These are phyloP conservation scores for Trifolium repens DNA, from an alignment of 306 rosid genomes.

Conservation along the genomic window DNA sequence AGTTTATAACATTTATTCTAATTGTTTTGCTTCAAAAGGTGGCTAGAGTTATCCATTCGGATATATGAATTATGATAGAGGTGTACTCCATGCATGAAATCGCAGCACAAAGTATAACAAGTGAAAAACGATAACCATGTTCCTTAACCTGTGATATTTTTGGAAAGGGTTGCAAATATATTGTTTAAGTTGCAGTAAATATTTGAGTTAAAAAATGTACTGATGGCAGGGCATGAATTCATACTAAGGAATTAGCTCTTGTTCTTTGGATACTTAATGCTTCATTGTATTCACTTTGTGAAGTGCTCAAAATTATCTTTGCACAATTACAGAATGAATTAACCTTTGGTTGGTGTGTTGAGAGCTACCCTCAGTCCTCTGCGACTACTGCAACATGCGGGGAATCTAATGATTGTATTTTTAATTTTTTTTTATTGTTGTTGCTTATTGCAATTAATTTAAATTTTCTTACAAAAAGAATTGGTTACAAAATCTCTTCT, in stretches of 20 bases:
- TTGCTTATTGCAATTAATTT: conserved; percentile 30
- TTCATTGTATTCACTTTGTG: conserved; percentile 23
- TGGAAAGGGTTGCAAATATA: conserved; percentile 21
- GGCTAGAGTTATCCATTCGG: conserved; percentile 40
- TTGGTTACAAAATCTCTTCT: conserved; percentile 11
- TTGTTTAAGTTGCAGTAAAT: conserved; percentile 13
- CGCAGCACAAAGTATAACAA: conserved; percentile 22
- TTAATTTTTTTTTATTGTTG: background rate
- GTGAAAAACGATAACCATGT: conserved; percentile 10
- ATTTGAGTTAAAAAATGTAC: background rate
- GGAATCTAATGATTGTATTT: conserved; percentile 27
- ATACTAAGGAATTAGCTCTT: conserved; percentile 24
- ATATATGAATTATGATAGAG: conserved; percentile 4
- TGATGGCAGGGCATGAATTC: background rate
- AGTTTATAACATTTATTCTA: conserved; percentile 64
- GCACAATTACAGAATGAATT: conserved; percentile 12
- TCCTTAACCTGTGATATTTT: conserved; percentile 13
- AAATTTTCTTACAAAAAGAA: conserved; percentile 15
- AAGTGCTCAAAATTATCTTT: conserved; percentile 30
- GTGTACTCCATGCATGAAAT: conserved; percentile 22
- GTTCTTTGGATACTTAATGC: conserved; percentile 5
- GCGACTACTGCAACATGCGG: conserved; percentile 34
- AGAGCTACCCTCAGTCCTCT: conserved; percentile 24
- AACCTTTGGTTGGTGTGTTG: conserved; percentile 12
- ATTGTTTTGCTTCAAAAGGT: conserved; percentile 49